Evolutionary conservation across 139 green algal genomes (phyloP), one percentile per base, ranked within the genome.

Genomic region (Chlorella ohadii): DNA sequence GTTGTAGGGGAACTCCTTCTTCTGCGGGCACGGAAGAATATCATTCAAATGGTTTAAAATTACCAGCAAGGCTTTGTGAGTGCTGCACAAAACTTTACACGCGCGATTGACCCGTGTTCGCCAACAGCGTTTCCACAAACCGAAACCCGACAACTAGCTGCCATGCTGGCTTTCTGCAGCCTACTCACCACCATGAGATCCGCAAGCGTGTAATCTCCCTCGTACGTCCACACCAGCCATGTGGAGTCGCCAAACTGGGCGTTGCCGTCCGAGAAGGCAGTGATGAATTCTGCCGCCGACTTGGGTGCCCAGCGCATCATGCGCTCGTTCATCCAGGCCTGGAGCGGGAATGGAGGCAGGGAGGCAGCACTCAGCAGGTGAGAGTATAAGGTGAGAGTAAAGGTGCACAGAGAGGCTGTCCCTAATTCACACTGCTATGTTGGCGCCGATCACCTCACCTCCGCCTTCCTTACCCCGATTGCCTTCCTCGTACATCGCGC

Each of bases 241-340:
- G 94, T 82, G 67, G 75, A 78, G 71, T 87, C 79, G 56, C 78
- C 78, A 9, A 72, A 57, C 51, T 77, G 31, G 36, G 55, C 80
- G 23, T 51, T 55, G 23, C 64, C 82, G 41, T 95, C 97, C 55
- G 94, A 87, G 83, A 99, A 99, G 11, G 95, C 94, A 0, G 94
- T 93, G 55, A 98, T 84, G 86, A 98, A 99, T 56, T 93, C 78
- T 1, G 97, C 97, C 67, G 88, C 92, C 47, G 67, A 75, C 36
- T 80, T 70, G 1, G 93, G 91, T 4, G 87, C 87, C 33, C 94
- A 87, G 23, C 96, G 91, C 84, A 90, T 93, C 87, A 99, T 87
- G 57, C 97, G 94, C 89, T 98, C 95, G 79, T 99, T 99, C 97
- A 99, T 99, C 97, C 97, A 99, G 22, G 96, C 95, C 81, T 83